These are phyloP conservation scores for Tulasnella sp. DNA, from an alignment of 768 basidiomycete genomes.

Conservation along the genomic window DNA sequence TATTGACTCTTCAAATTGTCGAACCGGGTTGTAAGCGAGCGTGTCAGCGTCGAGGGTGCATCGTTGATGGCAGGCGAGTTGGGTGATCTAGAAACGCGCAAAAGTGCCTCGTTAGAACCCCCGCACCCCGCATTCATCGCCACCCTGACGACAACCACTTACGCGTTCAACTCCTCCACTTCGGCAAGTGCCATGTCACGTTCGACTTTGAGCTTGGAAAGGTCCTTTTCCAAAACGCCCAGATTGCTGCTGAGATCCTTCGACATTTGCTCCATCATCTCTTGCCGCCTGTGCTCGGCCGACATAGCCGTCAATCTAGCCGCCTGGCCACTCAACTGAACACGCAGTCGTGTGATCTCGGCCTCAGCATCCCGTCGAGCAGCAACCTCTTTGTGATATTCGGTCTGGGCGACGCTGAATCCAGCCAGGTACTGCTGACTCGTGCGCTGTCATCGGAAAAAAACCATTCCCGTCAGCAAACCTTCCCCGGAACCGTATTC, in stretches of 20 bases:
- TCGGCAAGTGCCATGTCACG: slow-evolving; percentile 90
- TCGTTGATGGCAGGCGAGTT: background rate
- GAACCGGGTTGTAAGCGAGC: slow-evolving; percentile 77
- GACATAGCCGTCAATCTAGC: slow-evolving; percentile 80
- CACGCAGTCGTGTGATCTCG: slow-evolving; percentile 79
- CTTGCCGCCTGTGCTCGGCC: slow-evolving; percentile 70
- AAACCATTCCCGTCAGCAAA: background rate
- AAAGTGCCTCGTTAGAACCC: slow-evolving; percentile 11
- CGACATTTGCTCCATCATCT: slow-evolving; percentile 72
- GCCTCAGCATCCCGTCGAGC: slow-evolving; percentile 87
- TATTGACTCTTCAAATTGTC: slow-evolving; percentile 87
- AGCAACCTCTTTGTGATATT: slow-evolving; percentile 89
- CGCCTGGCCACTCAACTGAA: slow-evolving; percentile 85
- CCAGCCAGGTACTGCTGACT: slow-evolving; percentile 92
- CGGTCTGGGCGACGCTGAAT: slow-evolving; percentile 84
- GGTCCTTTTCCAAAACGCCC: slow-evolving; percentile 72
- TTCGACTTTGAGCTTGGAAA: slow-evolving; percentile 83
- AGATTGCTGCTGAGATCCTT: slow-evolving; percentile 75
- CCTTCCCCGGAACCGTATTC: background rate
- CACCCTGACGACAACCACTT: slow-evolving; percentile 40
- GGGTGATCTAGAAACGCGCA: slow-evolving; percentile 1
- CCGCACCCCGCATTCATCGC: background rate
- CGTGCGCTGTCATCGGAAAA: slow-evolving; percentile 62
- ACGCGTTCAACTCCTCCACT: slow-evolving; percentile 80
- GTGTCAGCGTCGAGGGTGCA: slow-evolving; percentile 40